Evolutionary conservation across 805 yeast genomes (phyloP).

Genomic region (Suhomyces pyralidae): DNA sequence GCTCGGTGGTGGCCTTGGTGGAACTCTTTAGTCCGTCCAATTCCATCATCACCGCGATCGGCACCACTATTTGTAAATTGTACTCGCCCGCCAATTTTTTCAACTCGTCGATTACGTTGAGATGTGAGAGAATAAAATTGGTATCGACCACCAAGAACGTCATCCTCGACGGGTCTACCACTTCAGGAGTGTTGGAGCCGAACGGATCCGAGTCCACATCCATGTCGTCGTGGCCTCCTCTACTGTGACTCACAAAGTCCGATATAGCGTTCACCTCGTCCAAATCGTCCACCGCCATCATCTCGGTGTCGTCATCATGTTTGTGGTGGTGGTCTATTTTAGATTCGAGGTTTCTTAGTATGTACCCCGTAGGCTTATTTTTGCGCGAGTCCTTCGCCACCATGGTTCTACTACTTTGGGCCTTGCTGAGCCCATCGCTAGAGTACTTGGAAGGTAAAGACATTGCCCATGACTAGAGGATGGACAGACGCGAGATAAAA

Average conservation of each 20-base stretch:
- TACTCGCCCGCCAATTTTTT: constrained; percentile 36
- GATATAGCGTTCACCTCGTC: constrained; percentile 44
- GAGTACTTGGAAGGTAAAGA: constrained; percentile 38
- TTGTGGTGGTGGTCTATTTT: constrained; percentile 16
- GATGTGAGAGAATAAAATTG: constrained; percentile 72
- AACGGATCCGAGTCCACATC: background rate
- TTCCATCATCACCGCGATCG: constrained; percentile 67
- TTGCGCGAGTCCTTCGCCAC: constrained; percentile 21
- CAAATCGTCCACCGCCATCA: constrained; percentile 48
- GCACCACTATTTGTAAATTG: constrained; percentile 58
- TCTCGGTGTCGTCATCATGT: constrained; percentile 30
- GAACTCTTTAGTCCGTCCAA: constrained; percentile 77
- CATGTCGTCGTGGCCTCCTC: background rate
- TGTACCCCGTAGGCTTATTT: constrained; percentile 19
- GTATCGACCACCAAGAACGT: constrained; percentile 72
- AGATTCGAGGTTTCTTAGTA: constrained; percentile 22
- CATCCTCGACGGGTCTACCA: background rate
- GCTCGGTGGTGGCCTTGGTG: constrained; percentile 6
- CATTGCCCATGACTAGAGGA: constrained; percentile 2
- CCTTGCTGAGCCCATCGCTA: constrained; percentile 29
- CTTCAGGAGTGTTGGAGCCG: constrained; percentile 5
- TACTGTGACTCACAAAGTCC: constrained; percentile 25
- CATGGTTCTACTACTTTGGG: constrained; percentile 22
- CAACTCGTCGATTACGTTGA: constrained; percentile 55
- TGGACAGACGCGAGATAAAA: too few relatives aligned